Conservation (phyloP, 2,329 filamentous ascomycete genomes). For the Xylaria sp. region DNA sequence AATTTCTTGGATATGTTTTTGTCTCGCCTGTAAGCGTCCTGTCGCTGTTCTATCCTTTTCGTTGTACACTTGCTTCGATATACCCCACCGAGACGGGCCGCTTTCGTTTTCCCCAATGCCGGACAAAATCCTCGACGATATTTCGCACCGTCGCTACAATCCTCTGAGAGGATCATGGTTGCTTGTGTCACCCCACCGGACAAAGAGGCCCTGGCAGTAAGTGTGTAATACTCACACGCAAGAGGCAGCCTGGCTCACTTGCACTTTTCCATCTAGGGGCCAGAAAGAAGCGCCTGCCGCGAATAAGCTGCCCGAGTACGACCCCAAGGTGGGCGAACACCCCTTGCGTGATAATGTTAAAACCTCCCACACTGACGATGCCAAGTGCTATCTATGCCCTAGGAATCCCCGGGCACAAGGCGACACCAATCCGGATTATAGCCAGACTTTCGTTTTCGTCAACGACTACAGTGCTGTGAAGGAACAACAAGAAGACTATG, state of each 20-base stretch:
- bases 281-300: constrained; percentile 74
- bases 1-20: no score
- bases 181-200: constrained; percentile 92
- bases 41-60: neutral
- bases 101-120: constrained; percentile 55
- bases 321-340: constrained; percentile 64
- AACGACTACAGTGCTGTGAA: constrained; percentile 98
- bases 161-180: constrained; percentile 88
- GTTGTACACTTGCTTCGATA: no score
- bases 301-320: constrained; percentile 75
- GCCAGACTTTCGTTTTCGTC: constrained; percentile 88
- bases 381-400: constrained; percentile 89
- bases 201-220: constrained; percentile 98
- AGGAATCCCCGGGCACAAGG: constrained; percentile 88
- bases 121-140: constrained; percentile 84
- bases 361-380: neutral
- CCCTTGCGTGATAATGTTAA: neutral
- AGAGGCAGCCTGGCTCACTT: constrained; percentile 3
- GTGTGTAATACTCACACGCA: constrained; percentile 38
- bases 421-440: constrained; percentile 82
- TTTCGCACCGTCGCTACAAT: constrained; percentile 94
- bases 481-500: constrained; percentile 84
- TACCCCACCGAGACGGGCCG: no score
- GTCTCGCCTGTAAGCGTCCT: no score
- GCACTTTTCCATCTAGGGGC: constrained; percentile 55